phyloP scores from a whole-genome alignment of 768 basidiomycete genomes.

The Hemileccinum impolitum region DNA sequence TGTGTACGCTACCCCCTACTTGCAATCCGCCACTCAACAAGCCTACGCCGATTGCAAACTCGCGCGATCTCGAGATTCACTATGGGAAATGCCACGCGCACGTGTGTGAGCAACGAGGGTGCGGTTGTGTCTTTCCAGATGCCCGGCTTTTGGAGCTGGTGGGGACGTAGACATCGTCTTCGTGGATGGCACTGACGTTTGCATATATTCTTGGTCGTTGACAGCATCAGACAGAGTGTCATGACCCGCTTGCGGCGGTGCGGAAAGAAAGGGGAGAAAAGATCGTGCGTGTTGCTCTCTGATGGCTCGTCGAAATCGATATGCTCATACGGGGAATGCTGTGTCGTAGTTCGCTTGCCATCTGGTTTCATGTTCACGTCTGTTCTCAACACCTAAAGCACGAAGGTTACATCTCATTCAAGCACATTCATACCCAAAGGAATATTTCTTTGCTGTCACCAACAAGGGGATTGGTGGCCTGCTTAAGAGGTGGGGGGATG shows the following conservation, averaged over 20 bases:
- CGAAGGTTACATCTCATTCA: slow-evolving; percentile 80
- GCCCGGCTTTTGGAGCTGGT: slow-evolving; percentile 75
- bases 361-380: slow-evolving; percentile 51
- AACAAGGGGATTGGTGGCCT: slow-evolving; percentile 87
- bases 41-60: slow-evolving; percentile 61
- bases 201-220: neutral
- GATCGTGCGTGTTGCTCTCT: slow-evolving; percentile 48
- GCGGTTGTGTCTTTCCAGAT: slow-evolving; percentile 84
- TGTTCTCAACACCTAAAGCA: slow-evolving; percentile 70
- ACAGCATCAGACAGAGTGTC: slow-evolving; percentile 83
- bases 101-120: slow-evolving; percentile 67
- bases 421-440: slow-evolving; percentile 79
- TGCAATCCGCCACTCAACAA: slow-evolving; percentile 56
- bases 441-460: slow-evolving; percentile 89
- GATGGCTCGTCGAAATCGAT: slow-evolving; percentile 13
- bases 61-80: slow-evolving; percentile 74
- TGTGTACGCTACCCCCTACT: slow-evolving; percentile 81
- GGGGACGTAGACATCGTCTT: slow-evolving; percentile 29
- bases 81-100: slow-evolving; percentile 84
- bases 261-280: slow-evolving; percentile 79
- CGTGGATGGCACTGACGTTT: slow-evolving; percentile 3
- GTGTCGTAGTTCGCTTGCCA: slow-evolving; percentile 74
- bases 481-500: slow-evolving; percentile 77
- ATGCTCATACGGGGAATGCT: neutral
- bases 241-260: slow-evolving; percentile 79